Conservation (phyloP, 2,329 filamentous ascomycete species). For the Pseudophaeomoniella oleicola region DNA sequence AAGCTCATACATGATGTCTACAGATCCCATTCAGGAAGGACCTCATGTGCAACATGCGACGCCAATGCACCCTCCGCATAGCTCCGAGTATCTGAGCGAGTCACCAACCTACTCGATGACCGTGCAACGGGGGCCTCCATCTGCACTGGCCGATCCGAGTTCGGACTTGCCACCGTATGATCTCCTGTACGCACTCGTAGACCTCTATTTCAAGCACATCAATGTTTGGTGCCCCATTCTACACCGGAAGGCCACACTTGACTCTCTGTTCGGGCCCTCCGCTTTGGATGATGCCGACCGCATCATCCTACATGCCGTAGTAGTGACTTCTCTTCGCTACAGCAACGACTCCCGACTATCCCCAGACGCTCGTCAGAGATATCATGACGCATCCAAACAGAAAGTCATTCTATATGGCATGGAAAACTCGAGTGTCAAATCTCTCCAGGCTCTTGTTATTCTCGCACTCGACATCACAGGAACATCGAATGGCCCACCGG, state of each 20-base stretch:
- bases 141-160: conserved; percentile 2
- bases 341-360: conserved; percentile 64
- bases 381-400: conserved; percentile 70
- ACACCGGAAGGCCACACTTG: conserved; percentile 69
- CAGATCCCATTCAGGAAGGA: not conserved
- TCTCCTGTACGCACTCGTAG: conserved; percentile 55
- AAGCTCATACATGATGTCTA: not conserved
- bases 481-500: conserved; percentile 75
- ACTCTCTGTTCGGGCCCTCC: conserved; percentile 65
- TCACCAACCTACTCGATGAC: not conserved
- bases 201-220: conserved; percentile 66
- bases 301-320: conserved; percentile 73
- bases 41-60: not conserved
- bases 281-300: conserved; percentile 60
- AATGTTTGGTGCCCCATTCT: conserved; percentile 81
- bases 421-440: conserved; percentile 79
- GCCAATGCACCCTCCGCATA: not conserved
- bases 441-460: conserved; percentile 75
- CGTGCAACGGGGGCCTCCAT: not conserved
- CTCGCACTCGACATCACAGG: conserved; percentile 74
- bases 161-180: conserved; percentile 56
- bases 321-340: conserved; percentile 74
- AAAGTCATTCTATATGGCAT: conserved; percentile 76
- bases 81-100: not conserved
- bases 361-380: conserved; percentile 56